These are phyloP conservation scores for Hygrophila difformis DNA, from an alignment of 257 asterid species.

Conservation along the genomic window DNA sequence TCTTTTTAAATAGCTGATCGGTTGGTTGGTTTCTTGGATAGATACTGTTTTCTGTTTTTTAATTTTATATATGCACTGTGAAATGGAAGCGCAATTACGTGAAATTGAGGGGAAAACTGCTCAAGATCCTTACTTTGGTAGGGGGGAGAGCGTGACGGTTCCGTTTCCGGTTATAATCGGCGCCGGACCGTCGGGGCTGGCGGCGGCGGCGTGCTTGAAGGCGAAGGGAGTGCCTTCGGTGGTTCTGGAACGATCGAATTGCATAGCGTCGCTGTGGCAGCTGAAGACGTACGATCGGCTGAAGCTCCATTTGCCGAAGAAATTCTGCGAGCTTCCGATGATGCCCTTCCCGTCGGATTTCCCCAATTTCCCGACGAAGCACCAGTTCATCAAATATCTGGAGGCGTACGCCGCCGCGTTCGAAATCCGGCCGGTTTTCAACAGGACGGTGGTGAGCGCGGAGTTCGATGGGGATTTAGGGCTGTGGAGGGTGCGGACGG, in stretches of 20 bases:
- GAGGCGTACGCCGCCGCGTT: constrained; percentile 49
- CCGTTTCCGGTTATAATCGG: constrained; percentile 75
- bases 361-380: constrained; percentile 70
- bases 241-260: constrained; percentile 58
- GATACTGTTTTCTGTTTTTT: too few relatives aligned
- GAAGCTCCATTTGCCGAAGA: constrained; percentile 68
- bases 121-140: constrained; percentile 35
- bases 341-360: constrained; percentile 62
- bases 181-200: constrained; percentile 83
- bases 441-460: constrained; percentile 38
- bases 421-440: constrained; percentile 50
- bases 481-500: constrained; percentile 40
- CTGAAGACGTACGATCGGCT: constrained; percentile 74
- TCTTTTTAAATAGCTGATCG: too few relatives aligned
- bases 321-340: constrained; percentile 71
- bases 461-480: constrained; percentile 34
- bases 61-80: too few relatives aligned
- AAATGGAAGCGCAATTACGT: constrained; percentile 19
- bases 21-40: too few relatives aligned
- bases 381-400: constrained; percentile 54
- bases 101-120: constrained; percentile 50
- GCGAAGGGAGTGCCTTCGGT: constrained; percentile 46
- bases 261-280: constrained; percentile 88
- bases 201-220: constrained; percentile 66
- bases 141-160: constrained; percentile 14